Base-by-base conservation (phyloP, 108 stramenopile genomes). In the Schizochytrium sp. region DNA sequence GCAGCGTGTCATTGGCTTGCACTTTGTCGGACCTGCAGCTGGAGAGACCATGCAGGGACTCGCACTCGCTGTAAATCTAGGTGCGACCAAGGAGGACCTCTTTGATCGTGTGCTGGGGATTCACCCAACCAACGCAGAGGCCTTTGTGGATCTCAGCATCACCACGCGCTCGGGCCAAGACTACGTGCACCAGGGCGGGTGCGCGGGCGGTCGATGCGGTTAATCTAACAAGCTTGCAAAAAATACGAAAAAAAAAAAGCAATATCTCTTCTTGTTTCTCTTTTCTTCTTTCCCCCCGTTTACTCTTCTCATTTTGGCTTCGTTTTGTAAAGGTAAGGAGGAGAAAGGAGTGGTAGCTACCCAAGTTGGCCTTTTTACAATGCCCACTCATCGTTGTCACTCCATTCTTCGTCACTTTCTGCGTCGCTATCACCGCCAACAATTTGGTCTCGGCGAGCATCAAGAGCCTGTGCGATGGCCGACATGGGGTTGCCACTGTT, bases 1-100 rank as follows among this genome's bases (percentile, higher is more conserved):
- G 34, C 44, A 69, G 43, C 58, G 23, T 5, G 98, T 99, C 8
- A 88, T 99, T 57, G 99, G 99, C 69, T 95, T 99, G 41, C 99
- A 99, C 91, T 98, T 96, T 90, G 89, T 97, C 18, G 98, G 98
- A 58, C 99, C 99, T 48, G 96, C 98, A 89, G 99, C 99, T 23
- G 99, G 99, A 43, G 99, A 99, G 94, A 90, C 94, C 60, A 94
- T 91, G 19, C 96, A 98, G 90, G 98, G 98, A 19, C 97, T 95
- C 88, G 97, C 96, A 57, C 94, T 95, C 14, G 96, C 98, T 21
- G 96, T 99, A 95, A 97, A 96, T 87, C 87, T 96, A 76, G 96
- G 97, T 10, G 88, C 95, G 87, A 97, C 94, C 16, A 96, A 94
- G 87, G 92, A 93, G 87, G 94, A 95, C 88, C 93, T 98, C 57